phyloP scores from a whole-genome alignment of 1,284 basidiomycete genomes.

The Schizophyllum commune region DNA sequence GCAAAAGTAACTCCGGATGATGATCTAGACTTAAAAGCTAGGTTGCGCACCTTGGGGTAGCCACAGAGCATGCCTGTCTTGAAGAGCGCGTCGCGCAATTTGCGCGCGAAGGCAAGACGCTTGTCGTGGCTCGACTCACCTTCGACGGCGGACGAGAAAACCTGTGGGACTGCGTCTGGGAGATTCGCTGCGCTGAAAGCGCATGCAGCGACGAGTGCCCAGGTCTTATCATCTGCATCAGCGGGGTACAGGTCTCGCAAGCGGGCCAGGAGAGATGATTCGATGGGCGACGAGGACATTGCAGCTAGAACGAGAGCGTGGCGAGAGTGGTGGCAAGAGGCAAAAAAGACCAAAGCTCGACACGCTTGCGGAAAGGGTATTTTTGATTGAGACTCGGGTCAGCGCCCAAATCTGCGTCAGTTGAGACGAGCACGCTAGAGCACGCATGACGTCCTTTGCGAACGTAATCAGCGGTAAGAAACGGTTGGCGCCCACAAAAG shows the following conservation, averaged over 20 bases:
- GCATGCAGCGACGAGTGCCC: neutral
- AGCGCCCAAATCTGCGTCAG: too few relatives aligned
- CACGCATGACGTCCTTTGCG: too few relatives aligned
- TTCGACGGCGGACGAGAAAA: neutral
- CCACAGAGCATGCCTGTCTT: neutral
- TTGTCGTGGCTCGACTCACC: neutral
- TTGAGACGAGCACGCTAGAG: too few relatives aligned
- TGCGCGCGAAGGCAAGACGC: neutral
- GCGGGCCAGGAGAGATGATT: neutral
- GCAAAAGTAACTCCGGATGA: too few relatives aligned
- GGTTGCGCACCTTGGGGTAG: neutral
- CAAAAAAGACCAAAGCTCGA: too few relatives aligned
- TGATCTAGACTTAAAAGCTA: too few relatives aligned
- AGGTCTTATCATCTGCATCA: neutral
- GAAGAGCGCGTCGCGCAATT: neutral
- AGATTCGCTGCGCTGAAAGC: neutral
- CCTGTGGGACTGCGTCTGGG: neutral
- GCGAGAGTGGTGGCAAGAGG: too few relatives aligned
- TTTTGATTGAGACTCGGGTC: too few relatives aligned
- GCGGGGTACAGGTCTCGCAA: neutral
- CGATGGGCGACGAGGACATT: neutral
- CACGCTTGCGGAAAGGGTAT: too few relatives aligned
- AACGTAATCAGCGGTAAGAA: too few relatives aligned
- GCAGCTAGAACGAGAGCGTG: too few relatives aligned
- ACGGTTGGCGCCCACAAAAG: too few relatives aligned